These are phyloP conservation scores for Buddleja alternifolia DNA, from an alignment of 257 asterid genomes.

Conservation along the genomic window DNA sequence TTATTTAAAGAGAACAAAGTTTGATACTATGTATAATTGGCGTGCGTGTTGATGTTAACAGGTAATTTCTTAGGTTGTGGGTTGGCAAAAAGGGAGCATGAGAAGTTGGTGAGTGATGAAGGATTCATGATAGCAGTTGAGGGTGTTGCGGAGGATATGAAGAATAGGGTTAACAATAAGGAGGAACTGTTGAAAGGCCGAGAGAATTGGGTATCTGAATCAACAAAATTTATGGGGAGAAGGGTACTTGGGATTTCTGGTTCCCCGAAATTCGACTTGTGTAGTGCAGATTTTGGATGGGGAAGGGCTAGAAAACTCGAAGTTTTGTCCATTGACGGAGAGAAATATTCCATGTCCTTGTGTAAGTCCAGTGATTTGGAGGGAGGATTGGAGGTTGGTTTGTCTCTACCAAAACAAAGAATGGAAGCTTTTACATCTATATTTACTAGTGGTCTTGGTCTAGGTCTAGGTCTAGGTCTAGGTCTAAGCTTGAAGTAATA, in stretches of 20 bases:
- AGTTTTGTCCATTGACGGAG: slow-evolving; percentile 26
- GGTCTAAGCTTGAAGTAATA: no score
- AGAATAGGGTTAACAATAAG: not conserved
- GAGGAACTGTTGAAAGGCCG: slow-evolving; percentile 23
- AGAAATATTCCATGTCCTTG: slow-evolving; percentile 19
- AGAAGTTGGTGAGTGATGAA: slow-evolving; percentile 20
- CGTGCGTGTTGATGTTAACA: no score
- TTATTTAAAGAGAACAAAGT: no score
- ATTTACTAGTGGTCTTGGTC: slow-evolving; percentile 20
- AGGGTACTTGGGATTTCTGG: slow-evolving; percentile 15
- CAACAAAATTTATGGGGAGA: rapidly evolving
- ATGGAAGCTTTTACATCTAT: slow-evolving; percentile 37
- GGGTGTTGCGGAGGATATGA: slow-evolving; percentile 24
- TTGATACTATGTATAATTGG: no score
- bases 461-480: no score
- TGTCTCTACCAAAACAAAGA: slow-evolving; percentile 28
- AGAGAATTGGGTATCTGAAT: not conserved
- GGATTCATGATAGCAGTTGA: slow-evolving; percentile 37
- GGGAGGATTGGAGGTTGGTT: slow-evolving; percentile 38
- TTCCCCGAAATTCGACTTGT: slow-evolving; percentile 29
- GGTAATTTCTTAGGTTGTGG: slow-evolving; percentile 28
- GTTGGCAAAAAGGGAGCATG: not conserved
- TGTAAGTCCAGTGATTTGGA: slow-evolving; percentile 33
- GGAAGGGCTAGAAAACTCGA: slow-evolving; percentile 32
- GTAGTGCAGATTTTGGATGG: slow-evolving; percentile 38